Conservation (phyloP, 768 basidiomycete genomes). For the Chalciporus piperatus region DNA sequence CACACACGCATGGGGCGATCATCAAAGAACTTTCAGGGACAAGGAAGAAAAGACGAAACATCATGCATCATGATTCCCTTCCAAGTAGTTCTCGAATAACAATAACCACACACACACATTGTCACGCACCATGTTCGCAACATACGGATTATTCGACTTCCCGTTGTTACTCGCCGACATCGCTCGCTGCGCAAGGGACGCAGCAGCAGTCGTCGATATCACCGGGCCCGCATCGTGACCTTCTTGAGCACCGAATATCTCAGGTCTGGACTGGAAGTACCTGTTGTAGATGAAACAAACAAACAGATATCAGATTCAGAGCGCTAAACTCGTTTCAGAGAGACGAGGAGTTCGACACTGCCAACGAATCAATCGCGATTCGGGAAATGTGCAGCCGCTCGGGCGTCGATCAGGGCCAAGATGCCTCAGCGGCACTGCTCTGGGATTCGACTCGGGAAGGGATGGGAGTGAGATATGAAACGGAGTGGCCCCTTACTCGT, state of each 20-base stretch:
- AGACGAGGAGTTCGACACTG: no score
- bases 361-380: no score
- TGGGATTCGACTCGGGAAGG: no score
- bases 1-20: no score
- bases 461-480: no score
- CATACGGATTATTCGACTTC: slow-evolving; percentile 35
- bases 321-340: background rate
- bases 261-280: slow-evolving; percentile 73
- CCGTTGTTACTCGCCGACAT: slow-evolving; percentile 34
- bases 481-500: slow-evolving; percentile 55
- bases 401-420: background rate
- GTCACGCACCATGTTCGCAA: slow-evolving; percentile 31
- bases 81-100: no score
- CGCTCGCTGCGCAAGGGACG: slow-evolving; percentile 45
- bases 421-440: no score
- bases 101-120: background rate
- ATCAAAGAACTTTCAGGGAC: no score
- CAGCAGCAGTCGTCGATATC: slow-evolving; percentile 29
- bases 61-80: no score
- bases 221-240: slow-evolving; percentile 19
- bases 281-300: slow-evolving; percentile 34
- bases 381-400: background rate
- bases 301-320: background rate
- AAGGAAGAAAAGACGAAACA: no score
- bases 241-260: slow-evolving; percentile 42